Evolutionary conservation across 257 asterid genomes (phyloP), one percentile per base, ranked within the genome.

Genomic region (Solanum rostratum): DNA sequence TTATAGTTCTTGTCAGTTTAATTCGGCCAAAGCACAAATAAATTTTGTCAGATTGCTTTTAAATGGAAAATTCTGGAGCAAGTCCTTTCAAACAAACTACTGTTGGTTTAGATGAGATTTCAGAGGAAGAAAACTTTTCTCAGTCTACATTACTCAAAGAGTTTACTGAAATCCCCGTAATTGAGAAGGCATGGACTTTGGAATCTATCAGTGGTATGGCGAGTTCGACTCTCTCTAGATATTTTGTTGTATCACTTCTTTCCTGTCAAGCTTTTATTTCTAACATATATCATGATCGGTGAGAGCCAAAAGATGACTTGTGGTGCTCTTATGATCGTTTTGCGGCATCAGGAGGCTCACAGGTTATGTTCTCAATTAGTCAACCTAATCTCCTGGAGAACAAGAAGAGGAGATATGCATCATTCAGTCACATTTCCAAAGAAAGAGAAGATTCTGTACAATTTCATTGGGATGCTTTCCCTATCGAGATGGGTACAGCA

Each of bases 181-280:
- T 96, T 84, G 99, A 96, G 84, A 96, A 91, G 92, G 98, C 99
- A 78, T 96, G 98, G 98, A 87, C 95, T 73, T 89, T 93, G 84
- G 88, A 86, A 81, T 88, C 98, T 43, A 86, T 88, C 22, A 86
- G 55, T 18, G 98, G 98, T 95, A 88, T 87, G 18, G 85, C 81
- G 78, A 87, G 65, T 65, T 80, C 37, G 22, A 33, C 84, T 19
- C 20, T 37, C 71, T 57, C 30, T 74, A 45, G 29, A 29, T 39
- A 19, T 18, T 68, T 84, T 27, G 7, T 84, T 18, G 7, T 53
- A 49, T 2, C 30, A 5, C 29, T 27, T 50, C 29, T 29, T 20
- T 27, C 18, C 57, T 80, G 43, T 57, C 37, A 10, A 37, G 63
- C 49, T 68, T 82, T 41, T 12, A 55, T 13, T 54, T 80, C 50